Conservation (phyloP, 257 asterid genomes). For the Oldenlandia corymbosa region DNA sequence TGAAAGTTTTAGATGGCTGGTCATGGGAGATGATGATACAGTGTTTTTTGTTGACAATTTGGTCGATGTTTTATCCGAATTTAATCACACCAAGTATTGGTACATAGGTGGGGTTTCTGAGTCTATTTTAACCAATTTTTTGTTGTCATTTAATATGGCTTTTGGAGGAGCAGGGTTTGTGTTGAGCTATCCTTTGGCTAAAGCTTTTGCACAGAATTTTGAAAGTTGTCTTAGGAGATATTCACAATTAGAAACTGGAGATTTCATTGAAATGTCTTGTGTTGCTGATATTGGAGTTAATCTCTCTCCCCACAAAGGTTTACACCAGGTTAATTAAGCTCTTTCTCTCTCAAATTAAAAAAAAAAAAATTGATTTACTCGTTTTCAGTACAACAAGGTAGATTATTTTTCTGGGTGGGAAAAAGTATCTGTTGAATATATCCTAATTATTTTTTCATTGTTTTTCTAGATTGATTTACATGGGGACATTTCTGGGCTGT, state of each 20-base stretch:
- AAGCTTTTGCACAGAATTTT: constrained; percentile 40
- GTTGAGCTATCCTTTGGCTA: constrained; percentile 53
- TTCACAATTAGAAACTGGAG: constrained; percentile 36
- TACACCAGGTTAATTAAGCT: constrained; percentile 62
- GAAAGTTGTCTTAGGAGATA: constrained; percentile 44
- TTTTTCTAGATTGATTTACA: constrained; percentile 49
- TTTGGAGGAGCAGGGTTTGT: constrained; percentile 76
- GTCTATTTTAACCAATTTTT: constrained; percentile 39
- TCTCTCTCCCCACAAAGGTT: constrained; percentile 47
- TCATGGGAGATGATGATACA: constrained; percentile 75
- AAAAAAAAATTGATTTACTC: no score
- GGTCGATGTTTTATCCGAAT: constrained; percentile 36
- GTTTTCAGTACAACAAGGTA: no score
- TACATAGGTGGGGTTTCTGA: constrained; percentile 62
- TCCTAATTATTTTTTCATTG: no score
- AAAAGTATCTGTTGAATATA: no score
- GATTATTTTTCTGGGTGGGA: no score
- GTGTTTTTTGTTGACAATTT: constrained; percentile 55
- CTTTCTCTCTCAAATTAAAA: not conserved
- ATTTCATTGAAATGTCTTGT: constrained; percentile 51
- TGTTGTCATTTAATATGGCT: constrained; percentile 50
- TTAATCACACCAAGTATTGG: constrained; percentile 49
- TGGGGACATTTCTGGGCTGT: constrained; percentile 61
- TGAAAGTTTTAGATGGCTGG: constrained; percentile 47
- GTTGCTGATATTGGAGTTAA: constrained; percentile 57